A percentile compares a stretch with the other conserved stretches of the same genome.
phyloP scores from a whole-genome alignment of 2,329 filamentous ascomycete genomes.

The Fonsecaea erecta region DNA sequence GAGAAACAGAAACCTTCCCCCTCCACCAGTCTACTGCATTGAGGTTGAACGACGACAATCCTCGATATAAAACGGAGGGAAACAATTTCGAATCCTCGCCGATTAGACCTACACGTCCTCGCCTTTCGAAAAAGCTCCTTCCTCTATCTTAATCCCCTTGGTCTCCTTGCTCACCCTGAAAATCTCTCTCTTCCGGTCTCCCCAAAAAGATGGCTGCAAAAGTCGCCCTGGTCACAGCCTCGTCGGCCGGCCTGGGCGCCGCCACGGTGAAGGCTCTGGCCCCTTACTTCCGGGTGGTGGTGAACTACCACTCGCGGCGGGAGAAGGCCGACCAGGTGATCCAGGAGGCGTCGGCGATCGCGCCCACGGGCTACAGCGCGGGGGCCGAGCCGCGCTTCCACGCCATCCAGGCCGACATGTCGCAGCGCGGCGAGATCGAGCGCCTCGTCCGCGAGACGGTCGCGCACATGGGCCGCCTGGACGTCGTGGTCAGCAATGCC shows the following conservation, averaged over 20 bases:
- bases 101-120: neutral
- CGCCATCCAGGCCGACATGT: slow-evolving; percentile 37
- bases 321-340: slow-evolving; percentile 38
- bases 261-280: slow-evolving; percentile 37
- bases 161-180: too few species aligned
- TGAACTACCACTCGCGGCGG: slow-evolving; percentile 38
- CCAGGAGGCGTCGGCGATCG: slow-evolving; percentile 34
- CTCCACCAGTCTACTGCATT: neutral
- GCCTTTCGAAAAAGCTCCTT: too few species aligned
- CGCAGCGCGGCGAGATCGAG: slow-evolving; percentile 39
- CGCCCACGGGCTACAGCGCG: slow-evolving; percentile 13
- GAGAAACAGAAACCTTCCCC: neutral
- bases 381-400: slow-evolving; percentile 32
- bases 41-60: neutral
- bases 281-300: slow-evolving; percentile 36
- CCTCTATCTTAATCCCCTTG: too few species aligned
- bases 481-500: slow-evolving; percentile 51
- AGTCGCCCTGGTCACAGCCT: slow-evolving; percentile 38
- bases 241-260: slow-evolving; percentile 37
- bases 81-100: neutral
- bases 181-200: too few species aligned
- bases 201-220: slow-evolving; percentile 35
- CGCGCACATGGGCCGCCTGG: slow-evolving; percentile 52
- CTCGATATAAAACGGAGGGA: neutral
- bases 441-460: slow-evolving; percentile 52